Evolutionary conservation across 2,329 filamentous ascomycete genomes (phyloP), one percentile per base, ranked within the genome.

Genomic region (Thelonectria rubi): DNA sequence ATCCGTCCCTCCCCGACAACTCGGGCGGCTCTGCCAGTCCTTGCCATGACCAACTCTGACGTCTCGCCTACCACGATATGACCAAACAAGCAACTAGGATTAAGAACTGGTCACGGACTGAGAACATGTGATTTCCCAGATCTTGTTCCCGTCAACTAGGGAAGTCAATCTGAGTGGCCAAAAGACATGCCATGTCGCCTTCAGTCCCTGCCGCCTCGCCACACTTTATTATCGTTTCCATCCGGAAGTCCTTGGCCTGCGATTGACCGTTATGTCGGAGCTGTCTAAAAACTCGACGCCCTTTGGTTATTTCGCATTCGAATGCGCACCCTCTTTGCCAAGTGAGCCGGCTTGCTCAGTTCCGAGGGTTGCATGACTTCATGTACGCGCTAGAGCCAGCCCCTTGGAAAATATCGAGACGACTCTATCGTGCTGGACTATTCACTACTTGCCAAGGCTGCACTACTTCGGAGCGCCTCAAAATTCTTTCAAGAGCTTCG

Each of bases 161-260:
- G 39, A 17, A 42, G 14, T 17, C 39, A 17, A 42, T 42, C 39
- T 42, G 9, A 8, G 17, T 42, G n/a, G 52, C 9, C 17, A 55
- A 39, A n/a, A 37, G 42, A 53, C 37, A 32, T 26, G 26, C 10
- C 26, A 30, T 30, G 8, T 40, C 24, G 24, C 26, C 39, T 21
- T n/a, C 42, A 26, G 15, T 42, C 47, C 20, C 37, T 55, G 14
- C 15, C 53, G 5, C 17, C 32, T 55, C n/a, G 53, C 43, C 43
- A 30, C 43, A 39, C 37, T 48, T 55, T 68, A 69, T 69, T n/a
- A 20, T 42, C 39, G n/a, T 17, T 37, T 14, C 34, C 11, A 6
- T 37, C 34, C 11, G 34, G 6, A 37, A 6, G 12, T 37, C 34
- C 34, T 37, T 3, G 34, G n/a, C 9, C 15, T 42, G 6, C 15